phyloP scores from a whole-genome alignment of 176 grass and related monocot species.

The Themeda triandra region DNA sequence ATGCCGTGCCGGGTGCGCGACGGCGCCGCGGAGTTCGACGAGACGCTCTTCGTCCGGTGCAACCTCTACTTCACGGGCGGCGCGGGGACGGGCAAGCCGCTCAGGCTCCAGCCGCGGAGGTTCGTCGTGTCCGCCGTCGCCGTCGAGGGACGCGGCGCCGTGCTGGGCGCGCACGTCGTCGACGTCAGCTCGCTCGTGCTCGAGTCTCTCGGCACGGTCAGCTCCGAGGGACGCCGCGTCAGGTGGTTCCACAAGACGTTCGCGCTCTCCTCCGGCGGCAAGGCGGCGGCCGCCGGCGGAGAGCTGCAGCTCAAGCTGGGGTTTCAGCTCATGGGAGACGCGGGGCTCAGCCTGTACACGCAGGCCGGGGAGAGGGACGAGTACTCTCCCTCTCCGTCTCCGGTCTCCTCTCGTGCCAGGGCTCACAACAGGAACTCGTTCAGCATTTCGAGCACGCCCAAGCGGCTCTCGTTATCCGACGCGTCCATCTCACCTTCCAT shows the following conservation, averaged over 20 bases:
- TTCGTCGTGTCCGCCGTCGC: slow-evolving; percentile 58
- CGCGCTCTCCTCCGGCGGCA: slow-evolving; percentile 46
- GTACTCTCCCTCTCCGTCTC: neutral
- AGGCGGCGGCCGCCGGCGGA: slow-evolving; percentile 44
- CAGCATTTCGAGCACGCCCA: slow-evolving; percentile 35
- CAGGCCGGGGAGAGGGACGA: slow-evolving; percentile 15
- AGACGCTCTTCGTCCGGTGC: slow-evolving; percentile 75
- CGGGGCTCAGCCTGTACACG: slow-evolving; percentile 47
- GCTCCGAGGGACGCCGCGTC: slow-evolving; percentile 54
- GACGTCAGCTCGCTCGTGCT: slow-evolving; percentile 74
- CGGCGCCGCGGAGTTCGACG: slow-evolving; percentile 64
- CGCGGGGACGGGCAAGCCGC: slow-evolving; percentile 57
- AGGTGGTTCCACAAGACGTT: slow-evolving; percentile 53
- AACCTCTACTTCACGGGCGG: slow-evolving; percentile 74
- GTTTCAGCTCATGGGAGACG: slow-evolving; percentile 80
- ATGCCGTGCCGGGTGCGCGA: slow-evolving; percentile 53
- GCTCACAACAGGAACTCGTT: slow-evolving; percentile 59
- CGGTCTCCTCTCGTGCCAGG: slow-evolving; percentile 26
- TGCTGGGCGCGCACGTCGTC: slow-evolving; percentile 47
- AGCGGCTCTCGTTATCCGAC: slow-evolving; percentile 22
- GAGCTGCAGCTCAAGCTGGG: slow-evolving; percentile 64
- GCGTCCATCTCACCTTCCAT: slow-evolving; percentile 45
- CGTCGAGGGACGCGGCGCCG: slow-evolving; percentile 38
- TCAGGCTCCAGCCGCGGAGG: slow-evolving; percentile 55
- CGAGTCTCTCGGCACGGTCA: slow-evolving; percentile 48